Evolutionary conservation across 768 basidiomycete genomes (phyloP).

Genomic region (Jaapia argillacea): DNA sequence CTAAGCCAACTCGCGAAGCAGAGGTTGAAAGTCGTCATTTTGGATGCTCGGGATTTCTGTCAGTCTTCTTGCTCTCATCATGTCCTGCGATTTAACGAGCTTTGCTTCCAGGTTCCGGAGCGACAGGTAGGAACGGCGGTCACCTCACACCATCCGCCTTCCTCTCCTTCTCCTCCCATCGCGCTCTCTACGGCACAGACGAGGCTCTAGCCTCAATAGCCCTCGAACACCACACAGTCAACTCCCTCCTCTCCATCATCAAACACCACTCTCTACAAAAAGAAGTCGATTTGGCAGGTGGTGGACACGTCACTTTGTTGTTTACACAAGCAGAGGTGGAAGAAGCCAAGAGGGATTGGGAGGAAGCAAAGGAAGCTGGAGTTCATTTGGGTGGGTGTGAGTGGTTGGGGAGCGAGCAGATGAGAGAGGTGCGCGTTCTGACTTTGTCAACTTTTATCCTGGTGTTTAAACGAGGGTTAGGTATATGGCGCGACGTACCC

Average conservation of each 20-base stretch:
- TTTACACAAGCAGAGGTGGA: conserved; percentile 34
- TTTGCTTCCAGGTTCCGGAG: background rate
- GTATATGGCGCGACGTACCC: conserved; percentile 39
- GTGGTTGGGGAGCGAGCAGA: conserved; percentile 37
- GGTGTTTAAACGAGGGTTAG: conserved; percentile 13
- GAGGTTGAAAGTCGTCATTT: conserved; percentile 42
- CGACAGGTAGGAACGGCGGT: conserved; percentile 66
- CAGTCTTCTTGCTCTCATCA: conserved; percentile 21
- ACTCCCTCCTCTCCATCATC: conserved; percentile 39
- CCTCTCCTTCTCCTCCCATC: conserved; percentile 30
- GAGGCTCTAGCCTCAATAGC: conserved; percentile 44
- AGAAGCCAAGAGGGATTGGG: conserved; percentile 31
- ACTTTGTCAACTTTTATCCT: conserved; percentile 2
- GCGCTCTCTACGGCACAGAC: conserved; percentile 31
- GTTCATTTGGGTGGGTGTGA: conserved; percentile 31
- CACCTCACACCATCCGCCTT: conserved; percentile 52
- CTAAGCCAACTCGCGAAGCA: conserved; percentile 28
- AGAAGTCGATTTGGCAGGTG: conserved; percentile 53
- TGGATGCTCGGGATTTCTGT: conserved; percentile 89
- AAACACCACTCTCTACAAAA: conserved; percentile 29
- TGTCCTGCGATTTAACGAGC: background rate
- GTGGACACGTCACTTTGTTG: conserved; percentile 41
- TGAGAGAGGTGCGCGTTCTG: conserved; percentile 23
- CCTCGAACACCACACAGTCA: conserved; percentile 48
- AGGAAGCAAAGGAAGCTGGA: conserved; percentile 44